A percentile compares a stretch with the other conserved stretches of the same genome.
Evolutionary conservation across 2,329 filamentous ascomycete species (phyloP).

Genomic region (Colletotrichum phormii): DNA sequence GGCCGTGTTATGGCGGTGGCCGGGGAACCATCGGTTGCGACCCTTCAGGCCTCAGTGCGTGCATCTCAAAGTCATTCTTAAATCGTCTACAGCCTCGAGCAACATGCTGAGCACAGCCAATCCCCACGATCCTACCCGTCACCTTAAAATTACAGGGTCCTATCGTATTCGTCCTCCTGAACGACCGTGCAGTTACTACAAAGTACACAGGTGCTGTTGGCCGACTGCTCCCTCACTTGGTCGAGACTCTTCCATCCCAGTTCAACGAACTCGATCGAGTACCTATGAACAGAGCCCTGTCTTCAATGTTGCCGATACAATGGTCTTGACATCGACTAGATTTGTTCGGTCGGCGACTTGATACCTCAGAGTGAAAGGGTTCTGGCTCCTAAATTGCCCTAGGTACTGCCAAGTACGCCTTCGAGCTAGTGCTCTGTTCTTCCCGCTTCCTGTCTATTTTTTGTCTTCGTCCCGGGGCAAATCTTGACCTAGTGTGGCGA

Average conservation of each 20-base stretch:
- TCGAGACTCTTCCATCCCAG: background rate
- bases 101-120: too few species aligned
- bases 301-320: too few species aligned
- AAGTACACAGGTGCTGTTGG: too few species aligned
- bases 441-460: background rate
- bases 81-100: background rate
- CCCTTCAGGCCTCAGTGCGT: background rate
- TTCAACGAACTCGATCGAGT: background rate
- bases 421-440: background rate
- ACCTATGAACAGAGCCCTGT: background rate
- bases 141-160: too few species aligned
- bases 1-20: background rate
- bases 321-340: background rate
- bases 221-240: too few species aligned
- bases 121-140: background rate
- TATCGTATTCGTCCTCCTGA: too few species aligned
- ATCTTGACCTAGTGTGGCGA: background rate
- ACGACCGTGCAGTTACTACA: too few species aligned
- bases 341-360: background rate
- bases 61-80: background rate
- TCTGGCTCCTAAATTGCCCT: background rate
- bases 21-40: background rate
- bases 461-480: background rate
- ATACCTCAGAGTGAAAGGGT: background rate
- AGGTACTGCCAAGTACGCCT: background rate